Percentiles rank a stretch among this genome's conserved stretches.
These are phyloP conservation scores for Schizosaccharomyces lindneri DNA, from an alignment of 805 yeast species.

Conservation along the genomic window DNA sequence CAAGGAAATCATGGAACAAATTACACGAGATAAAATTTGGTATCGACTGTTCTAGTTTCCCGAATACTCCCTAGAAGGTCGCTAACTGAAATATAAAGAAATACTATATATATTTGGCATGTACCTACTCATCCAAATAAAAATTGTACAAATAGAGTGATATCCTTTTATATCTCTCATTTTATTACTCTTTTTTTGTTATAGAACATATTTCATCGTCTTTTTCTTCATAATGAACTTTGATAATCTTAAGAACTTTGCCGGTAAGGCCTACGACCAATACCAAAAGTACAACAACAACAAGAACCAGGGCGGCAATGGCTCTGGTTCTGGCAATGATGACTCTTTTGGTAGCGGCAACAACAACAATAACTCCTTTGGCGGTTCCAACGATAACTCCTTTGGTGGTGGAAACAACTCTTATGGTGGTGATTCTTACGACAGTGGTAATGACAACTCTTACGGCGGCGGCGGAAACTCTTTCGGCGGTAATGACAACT, in stretches of 20 bases:
- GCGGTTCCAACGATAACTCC: too few relatives aligned
- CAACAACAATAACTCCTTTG: neutral
- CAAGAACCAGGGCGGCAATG: neutral
- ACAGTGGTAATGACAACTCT: neutral
- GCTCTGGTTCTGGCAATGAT: neutral
- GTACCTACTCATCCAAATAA: too few relatives aligned
- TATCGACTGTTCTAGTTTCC: too few relatives aligned
- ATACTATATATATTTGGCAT: too few relatives aligned
- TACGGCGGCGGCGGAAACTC: neutral
- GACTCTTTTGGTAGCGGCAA: neutral
- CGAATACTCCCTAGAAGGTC: too few relatives aligned
- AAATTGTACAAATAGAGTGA: too few relatives aligned
- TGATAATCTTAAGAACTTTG: neutral
- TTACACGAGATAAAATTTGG: too few relatives aligned
- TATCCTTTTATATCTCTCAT: too few relatives aligned
- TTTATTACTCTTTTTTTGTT: neutral
- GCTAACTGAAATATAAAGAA: too few relatives aligned
- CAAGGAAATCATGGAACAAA: too few relatives aligned
- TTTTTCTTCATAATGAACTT: neutral
- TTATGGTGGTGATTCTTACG: neutral
- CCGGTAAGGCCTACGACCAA: neutral
- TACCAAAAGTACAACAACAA: neutral
- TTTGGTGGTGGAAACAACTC: neutral
- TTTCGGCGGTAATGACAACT: neutral
- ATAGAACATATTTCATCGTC: neutral